Conservation (phyloP, 345 rosid genomes). For the Sonneratia caseolaris region DNA sequence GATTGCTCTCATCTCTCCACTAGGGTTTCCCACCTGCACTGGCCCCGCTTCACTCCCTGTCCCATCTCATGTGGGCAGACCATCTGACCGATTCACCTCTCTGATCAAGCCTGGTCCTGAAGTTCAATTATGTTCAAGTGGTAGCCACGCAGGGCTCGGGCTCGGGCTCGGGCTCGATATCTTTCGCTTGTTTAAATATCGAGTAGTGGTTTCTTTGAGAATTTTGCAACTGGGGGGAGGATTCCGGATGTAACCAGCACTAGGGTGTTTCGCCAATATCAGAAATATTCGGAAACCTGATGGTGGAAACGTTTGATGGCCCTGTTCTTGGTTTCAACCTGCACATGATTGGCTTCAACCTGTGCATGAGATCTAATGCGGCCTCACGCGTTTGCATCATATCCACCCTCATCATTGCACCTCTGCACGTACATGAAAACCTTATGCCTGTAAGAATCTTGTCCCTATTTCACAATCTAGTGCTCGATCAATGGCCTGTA, state of each 20-base stretch:
- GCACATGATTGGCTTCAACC: constrained; percentile 1
- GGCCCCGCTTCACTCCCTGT: background rate
- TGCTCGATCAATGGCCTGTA: too few relatives aligned
- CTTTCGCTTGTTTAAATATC: background rate
- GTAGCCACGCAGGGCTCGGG: background rate
- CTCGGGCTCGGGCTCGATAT: background rate
- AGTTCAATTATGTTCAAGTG: background rate
- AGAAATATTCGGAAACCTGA: background rate
- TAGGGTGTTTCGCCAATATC: constrained; percentile 2
- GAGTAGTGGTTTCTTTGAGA: too few relatives aligned
- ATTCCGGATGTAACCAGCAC: background rate
- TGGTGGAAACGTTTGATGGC: background rate
- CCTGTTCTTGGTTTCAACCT: background rate
- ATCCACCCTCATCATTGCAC: background rate
- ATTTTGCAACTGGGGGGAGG: background rate
- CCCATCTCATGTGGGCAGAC: background rate
- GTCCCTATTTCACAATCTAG: too few relatives aligned
- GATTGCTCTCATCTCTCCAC: background rate
- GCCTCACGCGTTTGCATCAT: background rate
- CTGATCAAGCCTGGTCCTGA: background rate
- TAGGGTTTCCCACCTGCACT: background rate
- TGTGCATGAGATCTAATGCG: background rate
- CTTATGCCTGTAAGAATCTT: too few relatives aligned
- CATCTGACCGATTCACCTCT: background rate
- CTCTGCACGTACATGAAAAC: background rate